phyloP scores from a whole-genome alignment of 108 stramenopile species.

The Epithemia pelagica region DNA sequence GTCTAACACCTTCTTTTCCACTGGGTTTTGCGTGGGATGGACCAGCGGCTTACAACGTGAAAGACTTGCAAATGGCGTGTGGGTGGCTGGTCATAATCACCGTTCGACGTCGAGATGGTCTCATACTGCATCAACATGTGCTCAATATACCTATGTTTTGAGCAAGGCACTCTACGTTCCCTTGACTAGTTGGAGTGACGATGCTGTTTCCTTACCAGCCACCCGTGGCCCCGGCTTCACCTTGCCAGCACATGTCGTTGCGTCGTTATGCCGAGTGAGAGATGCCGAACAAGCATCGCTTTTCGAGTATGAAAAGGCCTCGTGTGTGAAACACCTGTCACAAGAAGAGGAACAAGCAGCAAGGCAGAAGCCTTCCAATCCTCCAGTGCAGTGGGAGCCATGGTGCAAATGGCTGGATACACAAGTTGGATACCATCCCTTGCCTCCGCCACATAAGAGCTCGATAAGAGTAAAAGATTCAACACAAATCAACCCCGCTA shows the following conservation, averaged over 20 bases:
- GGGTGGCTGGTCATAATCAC: too few relatives aligned
- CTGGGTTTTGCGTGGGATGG: too few relatives aligned
- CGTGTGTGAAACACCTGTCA: neutral
- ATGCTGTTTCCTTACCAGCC: constrained; percentile 47
- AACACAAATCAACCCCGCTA: neutral
- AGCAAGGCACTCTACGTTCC: constrained; percentile 66
- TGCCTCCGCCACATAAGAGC: constrained; percentile 10
- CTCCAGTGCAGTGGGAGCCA: constrained; percentile 10
- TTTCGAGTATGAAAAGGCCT: neutral
- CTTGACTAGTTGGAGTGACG: constrained; percentile 45
- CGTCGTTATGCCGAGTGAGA: constrained; percentile 44
- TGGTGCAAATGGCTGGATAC: constrained; percentile 18
- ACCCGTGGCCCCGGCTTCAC: constrained; percentile 57
- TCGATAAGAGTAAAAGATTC: neutral
- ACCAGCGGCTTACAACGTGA: too few relatives aligned
- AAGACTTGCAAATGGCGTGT: too few relatives aligned
- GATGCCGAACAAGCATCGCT: constrained; percentile 21
- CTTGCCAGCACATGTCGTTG: constrained; percentile 38
- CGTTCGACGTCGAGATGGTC: too few relatives aligned
- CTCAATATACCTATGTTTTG: constrained; percentile 47
- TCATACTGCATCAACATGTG: too few relatives aligned
- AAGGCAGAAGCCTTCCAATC: too few relatives aligned
- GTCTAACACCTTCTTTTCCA: too few relatives aligned
- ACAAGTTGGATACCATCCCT: neutral
- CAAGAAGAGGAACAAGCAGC: neutral